Evolutionary conservation across 208 protist genomes (phyloP), one percentile per base, ranked within the genome.

Genomic region (Trypanosoma vivax): DNA sequence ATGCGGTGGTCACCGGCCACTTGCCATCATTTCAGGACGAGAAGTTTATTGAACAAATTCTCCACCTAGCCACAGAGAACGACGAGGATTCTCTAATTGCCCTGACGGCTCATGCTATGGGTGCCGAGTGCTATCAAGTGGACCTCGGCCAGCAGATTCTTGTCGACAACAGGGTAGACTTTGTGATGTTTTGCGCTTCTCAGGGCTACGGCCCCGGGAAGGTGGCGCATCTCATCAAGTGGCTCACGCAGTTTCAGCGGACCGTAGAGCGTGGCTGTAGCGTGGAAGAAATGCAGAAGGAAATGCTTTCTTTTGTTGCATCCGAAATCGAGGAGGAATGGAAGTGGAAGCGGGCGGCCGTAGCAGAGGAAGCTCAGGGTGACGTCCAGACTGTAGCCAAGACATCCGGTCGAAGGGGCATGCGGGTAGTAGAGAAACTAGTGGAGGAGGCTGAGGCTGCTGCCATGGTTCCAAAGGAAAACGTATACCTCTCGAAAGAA

Each of bases 141-240:
- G 62, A 83, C 60, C 70, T 93, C 10, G 50, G 52, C 1, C 64
- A 76, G 21, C 86, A 93, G 58, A 71, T 87, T 19, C 50, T 75
- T 35, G 76, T 93, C 19, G 86, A 93, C 45, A 53, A 71, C 5
- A 55, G 72, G 49, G 68, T 89, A 10, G 66, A 77, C 40, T 76
- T 83, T 16, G 28, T 90, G 14, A 67, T 60, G 18, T 90, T 82
- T 67, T 87, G 79, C 48, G 86, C 77, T 10, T 41, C 18, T 10
- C 55, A 78, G 24, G 64, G 63, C 61, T 90, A 79, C 43, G 39
- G 33, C 18, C 41, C 77, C 0, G 61, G 62, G 24, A 90, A 93
- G 55, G 69, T 73, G 19, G 42, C 70, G 6, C 82, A 93, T 63
- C 38, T 93, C 28, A 64, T 89, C 24, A 50, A 62, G 45, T 89